Conservation (phyloP, 805 yeast genomes). For the Kazachstania psychrophila region DNA sequence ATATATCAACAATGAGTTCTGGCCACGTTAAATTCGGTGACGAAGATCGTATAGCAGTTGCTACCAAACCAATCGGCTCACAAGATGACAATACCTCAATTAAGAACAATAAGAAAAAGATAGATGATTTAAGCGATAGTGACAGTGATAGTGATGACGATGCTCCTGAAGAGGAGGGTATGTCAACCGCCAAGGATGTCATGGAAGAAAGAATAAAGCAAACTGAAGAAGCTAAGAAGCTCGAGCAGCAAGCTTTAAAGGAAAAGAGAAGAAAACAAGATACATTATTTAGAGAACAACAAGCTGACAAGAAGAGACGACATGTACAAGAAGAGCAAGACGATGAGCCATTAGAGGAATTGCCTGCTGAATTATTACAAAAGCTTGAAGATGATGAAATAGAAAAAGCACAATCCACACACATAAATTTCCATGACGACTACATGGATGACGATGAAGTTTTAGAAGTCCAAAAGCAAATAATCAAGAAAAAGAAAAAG, state of each 20-base stretch:
- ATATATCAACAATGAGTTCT: not conserved
- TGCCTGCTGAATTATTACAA: slow-evolving; percentile 35
- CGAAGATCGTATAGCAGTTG: slow-evolving; percentile 10
- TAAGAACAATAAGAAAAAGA: slow-evolving; percentile 5
- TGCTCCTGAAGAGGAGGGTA: slow-evolving; percentile 44
- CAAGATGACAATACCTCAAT: not conserved
- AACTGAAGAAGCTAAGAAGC: slow-evolving; percentile 19
- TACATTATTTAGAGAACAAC: slow-evolving; percentile 26
- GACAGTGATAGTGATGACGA: slow-evolving; percentile 34
- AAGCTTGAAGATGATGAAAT: slow-evolving; percentile 19
- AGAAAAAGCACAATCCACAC: slow-evolving; percentile 18
- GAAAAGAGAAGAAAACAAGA: slow-evolving; percentile 30
- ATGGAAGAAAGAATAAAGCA: slow-evolving; percentile 20
- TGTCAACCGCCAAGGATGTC: slow-evolving; percentile 21
- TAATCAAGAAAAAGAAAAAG: slow-evolving; percentile 20
- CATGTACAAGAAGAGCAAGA: slow-evolving; percentile 8
- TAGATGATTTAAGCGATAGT: slow-evolving; percentile 1
- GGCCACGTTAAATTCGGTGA: slow-evolving; percentile 22
- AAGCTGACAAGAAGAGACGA: slow-evolving; percentile 22
- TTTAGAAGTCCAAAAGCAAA: slow-evolving; percentile 11
- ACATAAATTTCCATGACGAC: slow-evolving; percentile 30
- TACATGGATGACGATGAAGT: slow-evolving; percentile 17
- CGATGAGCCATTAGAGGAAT: slow-evolving; percentile 28
- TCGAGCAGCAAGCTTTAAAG: slow-evolving; percentile 22
- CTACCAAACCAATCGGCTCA: not conserved